These are phyloP conservation scores for Boletus rubroflammeus DNA, from an alignment of 768 basidiomycete genomes.

Conservation along the genomic window DNA sequence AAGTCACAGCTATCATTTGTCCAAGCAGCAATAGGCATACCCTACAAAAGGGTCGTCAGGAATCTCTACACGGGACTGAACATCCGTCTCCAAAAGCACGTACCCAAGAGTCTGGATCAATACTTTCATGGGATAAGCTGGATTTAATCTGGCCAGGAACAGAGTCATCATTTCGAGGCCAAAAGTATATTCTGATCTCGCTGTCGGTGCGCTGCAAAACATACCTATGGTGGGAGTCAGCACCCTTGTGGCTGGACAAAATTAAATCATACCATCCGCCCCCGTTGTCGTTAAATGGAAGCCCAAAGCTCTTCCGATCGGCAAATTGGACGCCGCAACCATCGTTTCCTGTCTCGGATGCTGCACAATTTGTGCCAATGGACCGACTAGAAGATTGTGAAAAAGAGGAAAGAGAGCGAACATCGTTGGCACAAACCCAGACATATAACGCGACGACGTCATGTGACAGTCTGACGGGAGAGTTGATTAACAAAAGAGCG, in stretches of 20 bases:
- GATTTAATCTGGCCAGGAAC: conserved; percentile 26
- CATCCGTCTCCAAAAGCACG: background rate
- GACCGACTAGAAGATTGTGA: conserved; percentile 10
- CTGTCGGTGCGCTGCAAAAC: conserved; percentile 35
- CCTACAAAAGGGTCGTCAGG: conserved; percentile 15
- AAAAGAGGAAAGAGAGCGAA: background rate
- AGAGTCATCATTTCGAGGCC: conserved; percentile 31
- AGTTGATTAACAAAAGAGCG: background rate
- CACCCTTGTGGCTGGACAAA: background rate
- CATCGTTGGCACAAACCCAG: conserved; percentile 12
- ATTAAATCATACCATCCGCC: conserved; percentile 36
- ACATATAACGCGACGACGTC: conserved; percentile 16
- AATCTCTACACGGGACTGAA: background rate
- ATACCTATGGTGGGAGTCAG: conserved; percentile 33
- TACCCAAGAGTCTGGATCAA: conserved; percentile 34
- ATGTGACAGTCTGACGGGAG: conserved; percentile 19
- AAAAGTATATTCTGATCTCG: conserved; percentile 44
- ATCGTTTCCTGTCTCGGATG: conserved; percentile 18
- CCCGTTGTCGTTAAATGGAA: conserved; percentile 28
- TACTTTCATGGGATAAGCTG: conserved; percentile 9
- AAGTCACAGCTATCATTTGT: conserved; percentile 37
- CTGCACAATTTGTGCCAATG: conserved; percentile 17
- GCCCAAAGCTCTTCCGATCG: conserved; percentile 17
- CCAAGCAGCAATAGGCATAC: conserved; percentile 33
- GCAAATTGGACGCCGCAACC: conserved; percentile 23